phyloP scores from a whole-genome alignment of 139 green algal genomes.

The Chlorella sorokiniana region DNA sequence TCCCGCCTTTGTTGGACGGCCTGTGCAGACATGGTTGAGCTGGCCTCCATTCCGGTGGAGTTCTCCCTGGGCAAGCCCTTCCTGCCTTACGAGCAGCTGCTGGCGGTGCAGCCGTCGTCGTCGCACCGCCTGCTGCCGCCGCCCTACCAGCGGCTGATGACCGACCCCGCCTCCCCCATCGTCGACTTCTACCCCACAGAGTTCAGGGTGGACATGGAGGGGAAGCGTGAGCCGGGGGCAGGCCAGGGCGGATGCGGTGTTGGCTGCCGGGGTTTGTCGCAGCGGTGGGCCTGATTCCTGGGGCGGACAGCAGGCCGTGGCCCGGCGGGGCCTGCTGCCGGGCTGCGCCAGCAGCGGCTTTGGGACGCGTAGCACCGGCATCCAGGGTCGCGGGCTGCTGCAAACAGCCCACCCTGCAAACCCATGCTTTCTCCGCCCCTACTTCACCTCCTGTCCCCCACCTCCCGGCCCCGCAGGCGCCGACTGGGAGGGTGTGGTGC shows the following conservation, averaged over 20 bases:
- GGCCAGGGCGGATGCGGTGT: not conserved
- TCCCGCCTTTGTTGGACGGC: not conserved
- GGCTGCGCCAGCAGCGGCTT: no score
- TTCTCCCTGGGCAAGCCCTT: constrained; percentile 86
- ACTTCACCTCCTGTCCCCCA: not conserved
- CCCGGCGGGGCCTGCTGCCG: no score
- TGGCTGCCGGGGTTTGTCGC: not conserved
- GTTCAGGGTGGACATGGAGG: constrained; percentile 89
- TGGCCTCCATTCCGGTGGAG: constrained; percentile 25
- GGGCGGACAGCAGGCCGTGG: no score
- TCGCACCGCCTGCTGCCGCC: constrained; percentile 74
- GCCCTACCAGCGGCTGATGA: constrained; percentile 83
- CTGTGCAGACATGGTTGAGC: constrained; percentile 21
- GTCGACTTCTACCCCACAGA: constrained; percentile 86
- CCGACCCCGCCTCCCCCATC: constrained; percentile 77
- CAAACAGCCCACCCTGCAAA: no score
- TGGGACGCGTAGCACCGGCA: no score
- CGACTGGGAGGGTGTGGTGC: constrained; percentile 90
- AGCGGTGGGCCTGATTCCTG: no score
- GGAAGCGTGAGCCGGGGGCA: constrained; percentile 69
- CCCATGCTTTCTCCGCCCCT: not conserved
- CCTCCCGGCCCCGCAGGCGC: constrained; percentile 38
- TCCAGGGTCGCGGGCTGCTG: no score
- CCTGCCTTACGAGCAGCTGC: constrained; percentile 89
- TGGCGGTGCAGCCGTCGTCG: constrained; percentile 84